Evolutionary conservation across 208 protist genomes (phyloP), one percentile per base, ranked within the genome.

Genomic region (Leptomonas seymouri): DNA sequence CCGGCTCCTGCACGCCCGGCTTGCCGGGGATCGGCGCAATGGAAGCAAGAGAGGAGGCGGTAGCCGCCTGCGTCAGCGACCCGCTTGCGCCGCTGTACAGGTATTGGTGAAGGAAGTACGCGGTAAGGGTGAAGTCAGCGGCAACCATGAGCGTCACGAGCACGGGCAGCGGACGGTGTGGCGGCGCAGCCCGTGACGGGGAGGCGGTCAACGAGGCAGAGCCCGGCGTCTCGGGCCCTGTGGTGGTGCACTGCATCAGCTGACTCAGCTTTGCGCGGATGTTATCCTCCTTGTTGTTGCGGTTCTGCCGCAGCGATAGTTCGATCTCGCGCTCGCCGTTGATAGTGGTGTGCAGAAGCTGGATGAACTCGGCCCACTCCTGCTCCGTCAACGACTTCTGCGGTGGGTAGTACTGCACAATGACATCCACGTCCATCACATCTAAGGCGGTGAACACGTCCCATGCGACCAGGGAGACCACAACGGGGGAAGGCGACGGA

Each of bases 381-480:
- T 77, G 72, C 54, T 83, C 73, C 21, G 80, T 81, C 45, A 91
- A 64, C 18, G 89, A 91, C 70, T 93, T 92, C 73, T 91, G 85
- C 20, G 89, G 86, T 0, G 89, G 89, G 78, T 89, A 85, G 56
- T 85, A 90, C 58, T 91, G 87, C 53, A 95, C 74, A 20, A 93
- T 60, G 16, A 84, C 44, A 74, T 95, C 89, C 48, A 93, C 76
- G 63, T 95, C 89, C 89, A 95, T 91, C 15, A 95, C 30, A 44
- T 95, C 89, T 11, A 90, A 54, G 0, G 67, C 76, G 0, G 86
- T 91, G 59, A 82, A 87, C 15, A 83, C 82, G 66, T 95, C 87
- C 84, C 80, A 90, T 0, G 61, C 77, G 11, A 93, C 61, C 2
- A 95, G 73, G 11, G 86, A 59, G 5, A 76, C 74, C 4, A 69